Evolutionary conservation across 805 yeast species (phyloP).

Genomic region (Vanderwaltozyma yarrowii): DNA sequence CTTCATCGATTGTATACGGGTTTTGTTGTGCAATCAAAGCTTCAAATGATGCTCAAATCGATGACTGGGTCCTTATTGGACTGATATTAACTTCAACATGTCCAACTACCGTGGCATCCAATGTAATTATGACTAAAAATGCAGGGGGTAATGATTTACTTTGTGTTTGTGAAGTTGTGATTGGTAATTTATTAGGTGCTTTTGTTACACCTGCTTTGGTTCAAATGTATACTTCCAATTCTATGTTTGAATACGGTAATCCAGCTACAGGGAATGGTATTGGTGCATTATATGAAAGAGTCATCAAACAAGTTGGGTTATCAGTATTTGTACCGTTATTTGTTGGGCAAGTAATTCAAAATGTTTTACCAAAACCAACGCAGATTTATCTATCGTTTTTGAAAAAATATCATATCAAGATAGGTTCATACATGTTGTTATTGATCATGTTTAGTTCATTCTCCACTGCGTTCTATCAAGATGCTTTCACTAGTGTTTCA

Average conservation of each 20-base stretch:
- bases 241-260: conserved; percentile 67
- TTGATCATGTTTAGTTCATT: conserved; percentile 71
- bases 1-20: conserved; percentile 64
- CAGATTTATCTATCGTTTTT: conserved; percentile 13
- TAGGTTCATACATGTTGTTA: conserved; percentile 71
- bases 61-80: conserved; percentile 72
- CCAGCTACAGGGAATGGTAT: conserved; percentile 53
- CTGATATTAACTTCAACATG: conserved; percentile 74
- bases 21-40: conserved; percentile 54
- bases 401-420: conserved; percentile 34
- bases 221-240: conserved; percentile 50
- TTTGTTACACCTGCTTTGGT: conserved; percentile 79
- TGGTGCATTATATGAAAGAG: conserved; percentile 51
- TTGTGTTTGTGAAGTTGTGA: conserved; percentile 73
- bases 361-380: conserved; percentile 46
- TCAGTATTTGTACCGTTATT: conserved; percentile 76
- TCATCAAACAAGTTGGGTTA: conserved; percentile 81
- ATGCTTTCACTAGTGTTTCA: conserved; percentile 64
- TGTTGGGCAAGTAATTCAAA: conserved; percentile 80
- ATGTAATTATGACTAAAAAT: conserved; percentile 81
- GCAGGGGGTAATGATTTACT: conserved; percentile 78
- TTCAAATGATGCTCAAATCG: conserved; percentile 49
- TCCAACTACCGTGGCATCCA: conserved; percentile 87
- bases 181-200: conserved; percentile 79
- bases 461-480: conserved; percentile 77